Evolutionary conservation across 2,329 filamentous ascomycete species (phyloP).

Genomic region (Aspergillus fumigatiaffinis): DNA sequence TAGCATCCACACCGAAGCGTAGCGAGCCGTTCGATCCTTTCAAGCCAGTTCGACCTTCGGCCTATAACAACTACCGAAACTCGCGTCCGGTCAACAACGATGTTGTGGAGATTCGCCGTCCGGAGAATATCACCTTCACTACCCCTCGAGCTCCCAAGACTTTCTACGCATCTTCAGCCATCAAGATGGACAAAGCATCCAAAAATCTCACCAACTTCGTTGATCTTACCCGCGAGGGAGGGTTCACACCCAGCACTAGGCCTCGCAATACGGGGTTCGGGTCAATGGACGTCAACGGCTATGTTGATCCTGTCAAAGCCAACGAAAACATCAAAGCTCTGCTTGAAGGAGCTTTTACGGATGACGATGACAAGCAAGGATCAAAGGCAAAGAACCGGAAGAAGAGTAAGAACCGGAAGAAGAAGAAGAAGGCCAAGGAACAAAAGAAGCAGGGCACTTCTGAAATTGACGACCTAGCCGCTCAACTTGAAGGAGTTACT

Average conservation of each 20-base stretch:
- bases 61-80: slow-evolving; percentile 29
- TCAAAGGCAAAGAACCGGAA: slow-evolving; percentile 39
- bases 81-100: slow-evolving; percentile 22
- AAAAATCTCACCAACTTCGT: slow-evolving; percentile 46
- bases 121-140: slow-evolving; percentile 46
- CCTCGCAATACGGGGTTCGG: slow-evolving; percentile 49
- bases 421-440: slow-evolving; percentile 12
- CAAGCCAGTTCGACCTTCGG: slow-evolving; percentile 35
- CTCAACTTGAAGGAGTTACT: slow-evolving; percentile 40
- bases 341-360: slow-evolving; percentile 49
- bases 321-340: slow-evolving; percentile 51
- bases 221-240: slow-evolving; percentile 47
- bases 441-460: slow-evolving; percentile 20
- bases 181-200: slow-evolving; percentile 37
- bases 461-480: slow-evolving; percentile 41
- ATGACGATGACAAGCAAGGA: slow-evolving; percentile 44
- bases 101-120: slow-evolving; percentile 46
- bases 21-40: slow-evolving; percentile 38
- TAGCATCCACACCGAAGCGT: slow-evolving; percentile 20
- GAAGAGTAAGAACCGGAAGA: slow-evolving; percentile 11
- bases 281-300: slow-evolving; percentile 51
- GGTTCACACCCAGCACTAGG: slow-evolving; percentile 47
- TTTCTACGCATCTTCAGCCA: slow-evolving; percentile 47
- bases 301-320: slow-evolving; percentile 47
- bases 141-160: slow-evolving; percentile 51